A percentile compares a stretch with the other conserved stretches of the same genome.
Evolutionary conservation across 768 basidiomycete species (phyloP).

Genomic region (Cystobasidium onofrii): DNA sequence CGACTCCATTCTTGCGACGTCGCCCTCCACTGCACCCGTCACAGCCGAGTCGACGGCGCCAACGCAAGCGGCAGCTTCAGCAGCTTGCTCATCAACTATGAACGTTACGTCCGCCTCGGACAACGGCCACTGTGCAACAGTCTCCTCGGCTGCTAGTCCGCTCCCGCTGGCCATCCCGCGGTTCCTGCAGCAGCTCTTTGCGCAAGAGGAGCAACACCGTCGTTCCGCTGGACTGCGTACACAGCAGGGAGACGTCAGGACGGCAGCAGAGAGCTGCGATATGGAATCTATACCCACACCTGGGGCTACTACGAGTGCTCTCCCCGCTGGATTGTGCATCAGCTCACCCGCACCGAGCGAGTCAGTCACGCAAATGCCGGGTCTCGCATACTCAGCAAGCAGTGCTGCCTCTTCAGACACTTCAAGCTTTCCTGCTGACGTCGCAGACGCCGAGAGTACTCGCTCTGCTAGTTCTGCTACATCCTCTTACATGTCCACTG

Average conservation of each 20-base stretch:
- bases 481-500: background rate
- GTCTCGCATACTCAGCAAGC: conserved; percentile 1
- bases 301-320: background rate
- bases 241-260: background rate
- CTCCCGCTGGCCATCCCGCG: background rate
- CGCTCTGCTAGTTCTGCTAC: background rate
- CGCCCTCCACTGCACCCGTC: background rate
- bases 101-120: too few relatives aligned
- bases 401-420: background rate
- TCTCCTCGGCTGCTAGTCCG: background rate
- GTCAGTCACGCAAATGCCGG: background rate
- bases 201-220: background rate
- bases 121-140: too few relatives aligned
- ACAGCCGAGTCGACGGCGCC: background rate
- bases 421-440: background rate
- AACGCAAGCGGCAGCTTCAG: background rate
- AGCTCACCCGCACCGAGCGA: background rate
- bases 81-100: background rate
- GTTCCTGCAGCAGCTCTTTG: background rate
- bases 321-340: background rate
- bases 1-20: background rate
- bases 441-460: background rate
- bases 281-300: background rate
- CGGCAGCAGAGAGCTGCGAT: background rate
- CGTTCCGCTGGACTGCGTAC: background rate